Percentiles rank a stretch among this genome's conserved stretches.
phyloP scores from a whole-genome alignment of 257 asterid genomes.

The Cordia subcordata region DNA sequence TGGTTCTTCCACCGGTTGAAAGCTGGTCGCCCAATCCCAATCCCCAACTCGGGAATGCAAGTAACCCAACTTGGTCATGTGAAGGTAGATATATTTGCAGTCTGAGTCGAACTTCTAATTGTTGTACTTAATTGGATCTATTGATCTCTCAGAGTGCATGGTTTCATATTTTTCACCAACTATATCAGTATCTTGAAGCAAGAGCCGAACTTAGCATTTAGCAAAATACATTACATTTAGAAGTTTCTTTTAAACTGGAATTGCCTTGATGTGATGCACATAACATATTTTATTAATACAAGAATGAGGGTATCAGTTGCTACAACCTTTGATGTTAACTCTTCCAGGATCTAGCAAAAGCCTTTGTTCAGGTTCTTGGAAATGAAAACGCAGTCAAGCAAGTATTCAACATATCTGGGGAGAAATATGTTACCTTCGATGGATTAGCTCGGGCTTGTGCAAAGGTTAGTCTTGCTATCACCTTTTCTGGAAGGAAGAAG shows the following conservation, averaged over 20 bases:
- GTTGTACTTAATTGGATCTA: no score
- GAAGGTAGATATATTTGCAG: constrained; percentile 42
- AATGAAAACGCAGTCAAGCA: constrained; percentile 86
- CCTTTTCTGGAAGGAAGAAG: background rate
- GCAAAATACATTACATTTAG: background rate
- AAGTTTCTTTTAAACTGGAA: background rate
- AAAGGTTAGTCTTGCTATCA: constrained; percentile 40
- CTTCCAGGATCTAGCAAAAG: constrained; percentile 79
- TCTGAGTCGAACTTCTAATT: background rate
- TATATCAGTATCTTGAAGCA: no score
- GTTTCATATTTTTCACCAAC: no score
- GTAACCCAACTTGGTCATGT: constrained; percentile 97
- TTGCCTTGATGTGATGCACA: background rate
- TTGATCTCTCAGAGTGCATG: no score
- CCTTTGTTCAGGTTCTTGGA: constrained; percentile 83
- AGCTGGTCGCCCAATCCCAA: constrained; percentile 94
- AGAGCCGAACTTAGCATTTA: background rate
- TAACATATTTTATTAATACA: background rate
- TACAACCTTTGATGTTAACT: background rate
- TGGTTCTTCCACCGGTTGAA: constrained; percentile 99
- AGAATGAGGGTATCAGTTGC: no score
- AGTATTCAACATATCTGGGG: constrained; percentile 92
- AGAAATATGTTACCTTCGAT: constrained; percentile 86
- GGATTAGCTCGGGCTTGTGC: constrained; percentile 98
- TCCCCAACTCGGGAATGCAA: constrained; percentile 89